Evolutionary conservation across 1,284 basidiomycete genomes (phyloP), one percentile per base, ranked within the genome.

Genomic region (Rhodotorula mucilaginosa): DNA sequence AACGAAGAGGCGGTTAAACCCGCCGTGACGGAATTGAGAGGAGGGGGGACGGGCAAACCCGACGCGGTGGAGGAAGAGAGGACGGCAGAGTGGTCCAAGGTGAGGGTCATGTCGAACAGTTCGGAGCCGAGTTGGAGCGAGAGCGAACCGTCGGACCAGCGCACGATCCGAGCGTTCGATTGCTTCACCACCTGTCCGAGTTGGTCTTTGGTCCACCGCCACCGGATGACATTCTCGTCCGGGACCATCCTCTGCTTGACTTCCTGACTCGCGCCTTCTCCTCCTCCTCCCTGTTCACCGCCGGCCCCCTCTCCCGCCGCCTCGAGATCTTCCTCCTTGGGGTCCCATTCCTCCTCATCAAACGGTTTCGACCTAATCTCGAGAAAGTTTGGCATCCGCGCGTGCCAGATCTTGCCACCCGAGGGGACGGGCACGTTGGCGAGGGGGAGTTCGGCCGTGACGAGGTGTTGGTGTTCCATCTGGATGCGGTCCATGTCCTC

Each of bases 91-190:
- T 85, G 88, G 78, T 93, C 90, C 70, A 90, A 82, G 69, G 86
- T 88, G 79, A 89, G 86, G 64, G 86, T 88, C 70, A 97, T 88
- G 82, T 97, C 93, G 80, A 94, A 95, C 8, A 94, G 84, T 79
- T 97, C 94, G 80, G 71, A 90, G 63, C 94, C 93, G 67, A 97
- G 84, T 75, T 91, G 89, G 51, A 97, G 85, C 78, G 91, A 93
- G 74, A 92, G 83, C 21, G 89, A 86, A 39, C 93, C 93, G 79
- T 97, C 94, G 31, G 92, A 95, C 93, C 93, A 97, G 13, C 89
- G 88, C 67, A 97, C 88, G 52, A 95, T 84, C 23, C 93, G 89
- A 73, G 89, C 87, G 80, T 97, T 97, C 15, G 92, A 92, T 83
- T 94, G 89, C 74, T 89, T 86, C 77, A 84, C 91, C 78, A 89